Evolutionary conservation across 2,329 filamentous ascomycete genomes (phyloP), one percentile per base, ranked within the genome.

Genomic region (Amphichorda felina): DNA sequence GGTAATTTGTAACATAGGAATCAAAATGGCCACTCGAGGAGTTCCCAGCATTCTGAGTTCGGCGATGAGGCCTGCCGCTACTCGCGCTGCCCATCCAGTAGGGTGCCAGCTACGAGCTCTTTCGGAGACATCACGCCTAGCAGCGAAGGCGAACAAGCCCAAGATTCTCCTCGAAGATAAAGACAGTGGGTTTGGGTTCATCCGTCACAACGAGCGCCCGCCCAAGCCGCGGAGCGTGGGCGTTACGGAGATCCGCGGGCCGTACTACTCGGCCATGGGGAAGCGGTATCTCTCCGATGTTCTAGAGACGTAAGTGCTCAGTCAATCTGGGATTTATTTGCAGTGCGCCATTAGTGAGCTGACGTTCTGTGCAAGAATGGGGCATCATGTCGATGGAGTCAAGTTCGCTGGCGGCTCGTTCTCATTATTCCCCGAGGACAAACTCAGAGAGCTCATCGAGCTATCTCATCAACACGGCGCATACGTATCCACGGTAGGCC

Each of bases 321-420:
- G 2, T 4, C 33, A 7, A 7, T 7, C 5, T 2, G 4, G 18
- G 7, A 8, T 33, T 11, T n/a, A 6, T 19, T 33, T 14, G 14
- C n/a, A n/a, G n/a, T n/a, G n/a, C n/a, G n/a, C n/a, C n/a, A n/a
- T n/a, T n/a, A n/a, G n/a, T n/a, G 8, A 5, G 4, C 8, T 32
- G 17, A 33, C 31, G 30, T 11, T 9, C 22, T n/a, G 17, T 16
- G 13, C 21, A 40, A 66, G 61, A 3, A 70, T 72, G 67, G 66
- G 66, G 1, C 51, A 63, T 16, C 64, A 72, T 48, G 59, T 72
- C 4, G 68, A 72, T 43, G 68, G 69, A 0, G 54, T 74, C 32
- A 72, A 73, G 40, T 72, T 73, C 43, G 65, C 67, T 0, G 67
- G 67, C 40, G 63, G 66, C 2, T 66, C 65, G 1, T 72, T 72